Percentiles rank a stretch among this genome's conserved stretches.
These are phyloP conservation scores for Backusella westeae DNA, from an alignment of 192 early-diverging fungal genomes.

Conservation along the genomic window DNA sequence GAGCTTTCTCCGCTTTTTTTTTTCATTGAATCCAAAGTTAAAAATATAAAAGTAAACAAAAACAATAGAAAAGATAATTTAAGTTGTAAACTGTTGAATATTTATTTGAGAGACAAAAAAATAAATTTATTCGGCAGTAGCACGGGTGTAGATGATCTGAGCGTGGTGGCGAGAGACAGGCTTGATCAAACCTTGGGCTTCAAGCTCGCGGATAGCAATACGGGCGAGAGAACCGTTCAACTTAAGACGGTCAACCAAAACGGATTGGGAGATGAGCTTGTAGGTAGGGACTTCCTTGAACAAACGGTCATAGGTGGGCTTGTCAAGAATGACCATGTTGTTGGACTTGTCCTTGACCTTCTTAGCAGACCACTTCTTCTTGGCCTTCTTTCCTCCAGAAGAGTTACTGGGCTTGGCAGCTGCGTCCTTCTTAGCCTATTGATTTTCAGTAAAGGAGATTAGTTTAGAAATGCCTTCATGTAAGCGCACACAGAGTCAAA, in stretches of 20 bases:
- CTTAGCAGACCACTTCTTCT: conserved; percentile 98
- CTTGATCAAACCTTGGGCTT: conserved; percentile 88
- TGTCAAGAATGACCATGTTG: conserved; percentile 98
- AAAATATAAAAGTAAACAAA: neutral
- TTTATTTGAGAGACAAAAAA: conserved; percentile 18
- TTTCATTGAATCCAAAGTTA: neutral
- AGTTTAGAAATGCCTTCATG: neutral
- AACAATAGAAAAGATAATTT: neutral
- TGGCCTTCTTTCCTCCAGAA: conserved; percentile 62
- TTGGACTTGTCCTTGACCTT: conserved; percentile 99
- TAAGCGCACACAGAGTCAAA: neutral
- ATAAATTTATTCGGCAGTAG: conserved; percentile 33
- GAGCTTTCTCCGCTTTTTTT: neutral
- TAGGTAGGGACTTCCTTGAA: conserved; percentile 99
- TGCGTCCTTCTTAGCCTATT: conserved; percentile 61
- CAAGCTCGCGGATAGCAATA: conserved; percentile 91
- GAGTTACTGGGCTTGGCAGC: conserved; percentile 56
- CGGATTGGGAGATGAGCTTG: conserved; percentile 98
- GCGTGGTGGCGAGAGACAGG: conserved; percentile 88
- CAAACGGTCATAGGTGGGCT: conserved; percentile 96
- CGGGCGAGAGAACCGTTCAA: conserved; percentile 98
- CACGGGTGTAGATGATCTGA: conserved; percentile 83
- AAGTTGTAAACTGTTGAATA: conserved; percentile 31
- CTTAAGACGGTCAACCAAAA: conserved; percentile 97
- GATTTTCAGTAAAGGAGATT: neutral